Conservation (phyloP, 1,139 yeast genomes). For the Cylindricascospora bacillispora region DNA sequence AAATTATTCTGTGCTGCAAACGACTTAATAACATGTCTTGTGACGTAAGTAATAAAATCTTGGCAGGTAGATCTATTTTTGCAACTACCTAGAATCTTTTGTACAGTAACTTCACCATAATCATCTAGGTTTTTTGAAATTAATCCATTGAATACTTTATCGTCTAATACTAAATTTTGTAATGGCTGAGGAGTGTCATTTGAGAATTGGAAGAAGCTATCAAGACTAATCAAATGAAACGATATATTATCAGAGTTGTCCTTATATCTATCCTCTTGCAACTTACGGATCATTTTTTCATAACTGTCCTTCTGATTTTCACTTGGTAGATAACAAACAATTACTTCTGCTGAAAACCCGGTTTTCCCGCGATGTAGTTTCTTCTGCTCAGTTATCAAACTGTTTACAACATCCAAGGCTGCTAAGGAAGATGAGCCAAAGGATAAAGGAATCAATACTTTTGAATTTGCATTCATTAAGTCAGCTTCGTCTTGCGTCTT, state of each 20-base stretch:
- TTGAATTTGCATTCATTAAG: slow-evolving; percentile 20
- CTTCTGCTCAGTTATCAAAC: slow-evolving; percentile 49
- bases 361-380: slow-evolving; percentile 47
- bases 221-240: slow-evolving; percentile 31
- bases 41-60: slow-evolving; percentile 43
- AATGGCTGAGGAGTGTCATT: slow-evolving; percentile 3
- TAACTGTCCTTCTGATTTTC: slow-evolving; percentile 12
- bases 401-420: slow-evolving; percentile 50
- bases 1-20: slow-evolving; percentile 37
- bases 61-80: slow-evolving; percentile 46
- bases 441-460: slow-evolving; percentile 47
- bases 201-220: slow-evolving; percentile 24
- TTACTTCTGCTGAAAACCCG: slow-evolving; percentile 52
- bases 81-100: slow-evolving; percentile 18
- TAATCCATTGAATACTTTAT: slow-evolving; percentile 7
- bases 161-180: slow-evolving; percentile 10
- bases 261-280: slow-evolving; percentile 13
- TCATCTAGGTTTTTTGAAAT: neutral
- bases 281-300: slow-evolving; percentile 16
- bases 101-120: slow-evolving; percentile 1
- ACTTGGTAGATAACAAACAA: slow-evolving; percentile 24
- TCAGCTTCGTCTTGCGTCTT: slow-evolving; percentile 19
- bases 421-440: slow-evolving; percentile 58
- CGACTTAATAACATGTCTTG: slow-evolving; percentile 35
- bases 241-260: slow-evolving; percentile 18